These are phyloP conservation scores for Russula vinacea DNA, from an alignment of 768 basidiomycete species.

Conservation along the genomic window DNA sequence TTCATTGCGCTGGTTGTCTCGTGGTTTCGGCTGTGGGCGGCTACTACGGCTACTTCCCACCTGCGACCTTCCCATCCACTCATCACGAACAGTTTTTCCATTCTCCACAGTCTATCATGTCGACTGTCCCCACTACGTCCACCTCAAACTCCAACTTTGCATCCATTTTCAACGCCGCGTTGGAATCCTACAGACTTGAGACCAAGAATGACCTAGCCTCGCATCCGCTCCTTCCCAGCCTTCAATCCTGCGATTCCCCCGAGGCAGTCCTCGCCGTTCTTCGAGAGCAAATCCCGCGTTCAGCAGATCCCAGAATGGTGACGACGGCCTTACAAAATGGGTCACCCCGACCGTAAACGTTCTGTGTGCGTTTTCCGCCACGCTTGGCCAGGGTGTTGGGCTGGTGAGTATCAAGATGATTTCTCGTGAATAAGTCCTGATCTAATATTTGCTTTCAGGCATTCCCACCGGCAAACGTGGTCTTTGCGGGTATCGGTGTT, in stretches of 20 bases:
- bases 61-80: no score
- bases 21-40: background rate
- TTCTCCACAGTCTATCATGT: background rate
- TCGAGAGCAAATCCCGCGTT: background rate
- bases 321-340: background rate
- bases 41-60: background rate
- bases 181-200: background rate
- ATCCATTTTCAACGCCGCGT: background rate
- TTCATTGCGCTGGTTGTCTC: background rate
- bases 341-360: slow-evolving; percentile 1
- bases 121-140: background rate
- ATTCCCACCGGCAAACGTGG: background rate
- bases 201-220: background rate
- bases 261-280: background rate
- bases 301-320: background rate
- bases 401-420: background rate
- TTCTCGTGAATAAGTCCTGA: background rate
- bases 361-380: background rate
- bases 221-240: background rate
- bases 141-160: background rate
- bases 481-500: background rate
- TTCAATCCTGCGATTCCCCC: background rate
- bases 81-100: no score
- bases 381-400: background rate
- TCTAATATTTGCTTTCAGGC: background rate